Evolutionary conservation across 345 rosid species (phyloP), one percentile per base, ranked within the genome.

Genomic region (Sisymbrium irio): DNA sequence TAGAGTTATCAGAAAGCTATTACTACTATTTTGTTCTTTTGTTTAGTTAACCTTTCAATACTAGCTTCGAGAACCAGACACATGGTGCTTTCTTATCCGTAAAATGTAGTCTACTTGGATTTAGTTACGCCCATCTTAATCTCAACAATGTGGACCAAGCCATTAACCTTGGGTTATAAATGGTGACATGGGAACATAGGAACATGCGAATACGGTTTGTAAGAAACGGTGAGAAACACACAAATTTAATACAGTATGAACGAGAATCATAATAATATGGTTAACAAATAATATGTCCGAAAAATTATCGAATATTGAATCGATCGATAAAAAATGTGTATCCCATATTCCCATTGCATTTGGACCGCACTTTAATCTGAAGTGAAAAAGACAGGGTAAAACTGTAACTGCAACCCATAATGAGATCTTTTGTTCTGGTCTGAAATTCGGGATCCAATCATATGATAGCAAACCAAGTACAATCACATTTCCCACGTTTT

Each of bases 401-500:
- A 30, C 0, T 4, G 33, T 30, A 30, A 30, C 33, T 5, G 4
- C 5, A 30, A 30, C 1, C 6, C 33, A 30, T 30, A 30, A n/a
- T n/a, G n/a, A n/a, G n/a, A n/a, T n/a, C n/a, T n/a, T 30, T 30
- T 30, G 33, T 30, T 30, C 33, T 30, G 33, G 55, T 50, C 15
- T 50, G 1, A 50, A 22, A 1, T 50, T 50, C 10, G 5, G 32
- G 32, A 50, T 4, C 62, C n/a, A 70, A 60, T 36, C n/a, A 60
- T 36, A 60, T 60, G 67, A 49, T 25, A 10, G 57, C 2, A 12
- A 25, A 51, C 17, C 56, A 8, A 61, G 7, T 49, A 71, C 68
- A 0, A 71, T 71, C 30, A 47, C 9, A 60, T 61, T 49, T 13
- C 40, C 75, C 60, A 71, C 67, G 50, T 71, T 61, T 25, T 35